Percentiles rank a stretch among this genome's conserved stretches.
Conservation (phyloP, 108 stramenopile genomes). For the Stephanodiscus triporus region DNA sequence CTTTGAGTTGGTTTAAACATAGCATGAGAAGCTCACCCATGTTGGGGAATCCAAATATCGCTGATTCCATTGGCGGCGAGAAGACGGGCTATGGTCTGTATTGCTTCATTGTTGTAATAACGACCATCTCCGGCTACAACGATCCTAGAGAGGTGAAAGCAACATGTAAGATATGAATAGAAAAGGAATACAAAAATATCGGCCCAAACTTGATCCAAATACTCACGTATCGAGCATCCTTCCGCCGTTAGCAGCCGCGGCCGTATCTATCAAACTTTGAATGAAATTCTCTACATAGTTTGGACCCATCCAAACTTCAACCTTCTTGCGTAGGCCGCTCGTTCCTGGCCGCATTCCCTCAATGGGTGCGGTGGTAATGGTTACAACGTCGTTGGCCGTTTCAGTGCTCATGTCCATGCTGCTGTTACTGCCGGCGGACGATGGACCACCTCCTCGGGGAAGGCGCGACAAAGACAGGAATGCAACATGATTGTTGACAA, state of each 20-base stretch:
- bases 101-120: constrained; percentile 94
- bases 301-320: constrained; percentile 85
- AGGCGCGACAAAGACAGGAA: neutral
- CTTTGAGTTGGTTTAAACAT: neutral
- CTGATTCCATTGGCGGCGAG: constrained; percentile 89
- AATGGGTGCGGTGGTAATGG: constrained; percentile 71
- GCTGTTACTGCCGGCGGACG: neutral
- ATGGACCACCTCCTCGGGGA: constrained; percentile 16
- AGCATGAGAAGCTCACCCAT: constrained; percentile 36
- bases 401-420: constrained; percentile 2
- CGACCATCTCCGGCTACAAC: constrained; percentile 91
- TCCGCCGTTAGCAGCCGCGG: constrained; percentile 69
- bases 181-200: neutral
- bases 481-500: constrained; percentile 11
- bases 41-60: constrained; percentile 89
- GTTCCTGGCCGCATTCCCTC: constrained; percentile 92
- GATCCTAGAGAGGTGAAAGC: constrained; percentile 42
- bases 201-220: neutral
- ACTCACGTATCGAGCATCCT: constrained; percentile 88
- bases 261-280: constrained; percentile 92
- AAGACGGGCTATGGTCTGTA: constrained; percentile 90
- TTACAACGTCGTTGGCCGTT: neutral
- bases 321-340: constrained; percentile 96
- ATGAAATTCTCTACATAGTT: constrained; percentile 98
- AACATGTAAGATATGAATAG: neutral